phyloP scores from a whole-genome alignment of 78 protist genomes.

The slime mould (Dictyostelium discoideum) region DNA sequence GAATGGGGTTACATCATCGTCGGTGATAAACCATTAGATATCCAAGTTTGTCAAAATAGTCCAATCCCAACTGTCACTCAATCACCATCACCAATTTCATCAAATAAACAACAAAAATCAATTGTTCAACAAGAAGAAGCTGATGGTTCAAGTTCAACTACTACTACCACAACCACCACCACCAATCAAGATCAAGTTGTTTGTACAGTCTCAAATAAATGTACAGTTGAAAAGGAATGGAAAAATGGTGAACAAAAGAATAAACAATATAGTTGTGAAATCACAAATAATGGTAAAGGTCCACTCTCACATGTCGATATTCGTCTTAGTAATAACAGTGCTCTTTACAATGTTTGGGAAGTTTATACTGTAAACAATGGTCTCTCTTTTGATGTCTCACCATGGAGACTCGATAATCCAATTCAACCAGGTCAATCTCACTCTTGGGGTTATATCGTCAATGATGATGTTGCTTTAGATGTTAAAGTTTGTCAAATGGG shows the following conservation, averaged over 20 bases:
- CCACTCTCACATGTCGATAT: slow-evolving; percentile 21
- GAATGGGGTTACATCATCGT: slow-evolving; percentile 5
- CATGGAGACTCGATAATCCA: slow-evolving; percentile 1
- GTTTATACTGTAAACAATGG: slow-evolving; percentile 17
- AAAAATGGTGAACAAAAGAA: not conserved
- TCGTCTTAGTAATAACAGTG: not conserved
- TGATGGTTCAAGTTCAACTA: not conserved
- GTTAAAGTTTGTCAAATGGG: slow-evolving; percentile 33
- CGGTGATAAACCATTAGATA: not conserved
- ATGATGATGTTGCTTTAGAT: not conserved
- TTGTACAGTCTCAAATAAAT: slow-evolving; percentile 12
- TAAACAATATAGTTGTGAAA: slow-evolving; percentile 14
- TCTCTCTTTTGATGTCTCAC: slow-evolving; percentile 12
- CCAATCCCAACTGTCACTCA: not conserved
- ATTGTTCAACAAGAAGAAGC: slow-evolving; percentile 1
- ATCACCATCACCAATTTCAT: not conserved
- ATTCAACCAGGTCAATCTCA: slow-evolving; percentile 25
- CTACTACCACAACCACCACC: not conserved
- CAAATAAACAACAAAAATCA: not conserved
- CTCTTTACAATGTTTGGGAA: slow-evolving; percentile 27
- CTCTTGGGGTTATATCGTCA: slow-evolving; percentile 24
- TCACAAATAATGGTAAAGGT: slow-evolving; percentile 36
- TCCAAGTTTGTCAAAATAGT: slow-evolving; percentile 30
- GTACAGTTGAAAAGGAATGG: not conserved
- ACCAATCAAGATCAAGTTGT: not conserved